phyloP scores from a whole-genome alignment of 306 rosid species.

The Casuarina equisetifolia region DNA sequence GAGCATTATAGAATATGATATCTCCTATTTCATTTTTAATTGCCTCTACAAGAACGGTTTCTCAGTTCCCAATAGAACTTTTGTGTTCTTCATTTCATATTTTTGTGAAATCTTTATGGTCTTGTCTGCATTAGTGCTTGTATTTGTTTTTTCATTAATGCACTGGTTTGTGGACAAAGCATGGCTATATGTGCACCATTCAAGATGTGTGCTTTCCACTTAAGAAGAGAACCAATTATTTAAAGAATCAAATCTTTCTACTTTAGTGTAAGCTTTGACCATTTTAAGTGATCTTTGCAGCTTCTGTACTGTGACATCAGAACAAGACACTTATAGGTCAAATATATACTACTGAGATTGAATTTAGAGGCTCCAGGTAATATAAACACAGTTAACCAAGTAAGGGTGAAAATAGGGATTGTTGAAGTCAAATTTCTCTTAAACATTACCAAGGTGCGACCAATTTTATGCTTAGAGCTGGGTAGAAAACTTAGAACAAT shows the following conservation, averaged over 20 bases:
- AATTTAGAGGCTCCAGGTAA: not conserved
- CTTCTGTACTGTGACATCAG: not conserved
- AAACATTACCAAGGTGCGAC: too few relatives aligned
- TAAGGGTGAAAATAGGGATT: not conserved
- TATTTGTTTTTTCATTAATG: not conserved
- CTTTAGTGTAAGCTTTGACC: not conserved
- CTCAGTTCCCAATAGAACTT: constrained; percentile 7
- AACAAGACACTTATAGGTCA: not conserved
- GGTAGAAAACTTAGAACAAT: not conserved
- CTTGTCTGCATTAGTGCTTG: not conserved
- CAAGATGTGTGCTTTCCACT: not conserved
- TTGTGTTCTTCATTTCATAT: not conserved
- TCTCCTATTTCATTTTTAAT: constrained; percentile 12
- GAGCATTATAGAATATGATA: not conserved
- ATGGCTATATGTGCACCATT: not conserved
- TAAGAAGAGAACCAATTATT: not conserved
- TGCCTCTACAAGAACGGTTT: constrained; percentile 8
- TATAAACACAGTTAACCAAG: not conserved
- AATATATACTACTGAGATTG: not conserved
- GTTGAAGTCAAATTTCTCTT: not conserved
- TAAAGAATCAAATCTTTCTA: not conserved
- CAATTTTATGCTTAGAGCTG: too few relatives aligned
- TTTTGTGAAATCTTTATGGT: not conserved
- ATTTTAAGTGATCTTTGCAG: not conserved
- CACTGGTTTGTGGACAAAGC: not conserved